Percentiles rank a stretch among this genome's conserved stretches.
phyloP scores from a whole-genome alignment of 192 early-diverging fungal species.

The Lunasporangiospora selenospora region DNA sequence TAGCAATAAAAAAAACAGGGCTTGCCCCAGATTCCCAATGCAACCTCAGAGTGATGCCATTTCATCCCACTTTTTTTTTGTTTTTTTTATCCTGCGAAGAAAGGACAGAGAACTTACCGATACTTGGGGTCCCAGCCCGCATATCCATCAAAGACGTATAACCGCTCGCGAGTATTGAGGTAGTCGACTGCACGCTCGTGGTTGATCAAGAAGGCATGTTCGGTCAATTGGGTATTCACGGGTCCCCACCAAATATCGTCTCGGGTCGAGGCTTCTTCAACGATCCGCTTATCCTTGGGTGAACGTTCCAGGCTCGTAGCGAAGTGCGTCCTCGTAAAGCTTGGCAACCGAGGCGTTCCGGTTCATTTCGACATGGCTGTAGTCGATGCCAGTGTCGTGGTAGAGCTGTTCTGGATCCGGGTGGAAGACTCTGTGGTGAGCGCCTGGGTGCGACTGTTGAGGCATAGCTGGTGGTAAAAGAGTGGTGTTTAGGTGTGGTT shows the following conservation, averaged over 20 bases:
- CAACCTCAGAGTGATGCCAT: neutral
- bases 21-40: neutral
- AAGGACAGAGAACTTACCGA: too few relatives aligned
- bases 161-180: slow-evolving; percentile 89
- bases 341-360: slow-evolving; percentile 84
- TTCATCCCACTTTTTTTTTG: neutral
- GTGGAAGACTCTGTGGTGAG: slow-evolving; percentile 12
- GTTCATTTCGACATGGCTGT: slow-evolving; percentile 78
- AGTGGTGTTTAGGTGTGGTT: too few relatives aligned
- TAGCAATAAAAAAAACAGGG: too few relatives aligned
- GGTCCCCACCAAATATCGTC: slow-evolving; percentile 98
- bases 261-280: slow-evolving; percentile 81
- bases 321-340: slow-evolving; percentile 92
- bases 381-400: slow-evolving; percentile 64
- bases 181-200: slow-evolving; percentile 96
- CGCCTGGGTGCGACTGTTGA: slow-evolving; percentile 9
- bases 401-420: slow-evolving; percentile 32
- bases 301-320: slow-evolving; percentile 85
- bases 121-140: slow-evolving; percentile 99
- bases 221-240: slow-evolving; percentile 90
- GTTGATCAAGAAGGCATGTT: slow-evolving; percentile 89
- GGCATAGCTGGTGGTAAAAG: too few relatives aligned
- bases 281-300: slow-evolving; percentile 96
- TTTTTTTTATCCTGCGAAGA: neutral
- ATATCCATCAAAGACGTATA: slow-evolving; percentile 98